phyloP scores from a whole-genome alignment of 768 basidiomycete genomes.

The Naganishia friedmannii region DNA sequence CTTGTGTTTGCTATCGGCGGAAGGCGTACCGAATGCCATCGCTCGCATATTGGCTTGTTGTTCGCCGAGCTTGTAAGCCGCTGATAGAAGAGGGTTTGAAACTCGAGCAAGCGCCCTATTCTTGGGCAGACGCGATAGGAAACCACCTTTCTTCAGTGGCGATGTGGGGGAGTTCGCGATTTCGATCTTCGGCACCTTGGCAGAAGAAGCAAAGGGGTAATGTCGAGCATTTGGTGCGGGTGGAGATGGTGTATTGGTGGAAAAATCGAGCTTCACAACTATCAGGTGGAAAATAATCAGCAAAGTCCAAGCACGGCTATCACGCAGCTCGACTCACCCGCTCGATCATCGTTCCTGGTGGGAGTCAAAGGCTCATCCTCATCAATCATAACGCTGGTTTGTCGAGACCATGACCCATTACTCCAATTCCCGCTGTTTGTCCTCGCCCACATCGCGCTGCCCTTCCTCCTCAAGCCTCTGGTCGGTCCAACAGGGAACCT shows the following conservation, averaged over 20 bases:
- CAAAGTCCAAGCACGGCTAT: no score
- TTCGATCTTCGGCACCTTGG: neutral
- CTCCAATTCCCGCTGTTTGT: conserved; percentile 31
- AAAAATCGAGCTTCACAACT: conserved; percentile 26
- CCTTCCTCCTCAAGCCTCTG: conserved; percentile 29
- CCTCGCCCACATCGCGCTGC: conserved; percentile 31
- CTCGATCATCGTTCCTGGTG: conserved; percentile 26
- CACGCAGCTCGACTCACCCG: conserved; percentile 6
- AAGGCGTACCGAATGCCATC: conserved; percentile 33
- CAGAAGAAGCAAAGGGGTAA: conserved; percentile 30
- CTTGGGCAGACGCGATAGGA: conserved; percentile 23
- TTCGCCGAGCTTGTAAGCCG: conserved; percentile 40
- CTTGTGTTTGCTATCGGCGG: conserved; percentile 35
- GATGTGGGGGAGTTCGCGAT: conserved; percentile 24
- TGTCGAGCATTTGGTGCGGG: conserved; percentile 15
- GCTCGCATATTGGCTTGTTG: conserved; percentile 20
- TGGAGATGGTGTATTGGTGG: conserved; percentile 30
- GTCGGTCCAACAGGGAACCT: conserved; percentile 8
- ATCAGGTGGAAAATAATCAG: neutral
- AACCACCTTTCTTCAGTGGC: conserved; percentile 14
- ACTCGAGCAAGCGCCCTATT: conserved; percentile 42
- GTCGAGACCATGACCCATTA: conserved; percentile 21
- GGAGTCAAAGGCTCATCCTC: conserved; percentile 33
- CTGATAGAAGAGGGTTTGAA: conserved; percentile 48
- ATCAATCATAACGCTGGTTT: conserved; percentile 1